phyloP scores from a whole-genome alignment of 1,284 basidiomycete genomes.

The Moesziomyces parantarcticus region DNA sequence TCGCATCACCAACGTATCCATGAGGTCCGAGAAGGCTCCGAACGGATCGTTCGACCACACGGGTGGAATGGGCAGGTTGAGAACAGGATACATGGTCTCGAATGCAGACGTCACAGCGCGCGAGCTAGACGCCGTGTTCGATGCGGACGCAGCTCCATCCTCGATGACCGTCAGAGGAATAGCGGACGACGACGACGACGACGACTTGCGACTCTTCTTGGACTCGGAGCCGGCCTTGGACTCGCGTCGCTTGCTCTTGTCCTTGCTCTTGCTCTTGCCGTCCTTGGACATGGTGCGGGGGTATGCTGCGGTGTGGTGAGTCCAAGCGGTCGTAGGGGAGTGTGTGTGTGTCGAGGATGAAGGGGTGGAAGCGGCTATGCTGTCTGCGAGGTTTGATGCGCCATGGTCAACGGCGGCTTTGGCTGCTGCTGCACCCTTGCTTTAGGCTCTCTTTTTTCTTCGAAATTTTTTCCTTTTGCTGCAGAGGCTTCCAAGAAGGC shows the following conservation, averaged over 20 bases:
- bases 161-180: slow-evolving; percentile 9
- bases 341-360: background rate
- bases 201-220: slow-evolving; percentile 35
- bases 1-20: slow-evolving; percentile 67
- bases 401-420: no score
- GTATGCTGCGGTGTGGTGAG: background rate
- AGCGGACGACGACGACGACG: slow-evolving; percentile 15
- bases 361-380: background rate
- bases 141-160: slow-evolving; percentile 2
- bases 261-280: slow-evolving; percentile 31
- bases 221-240: slow-evolving; percentile 18
- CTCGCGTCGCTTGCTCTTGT: slow-evolving; percentile 35
- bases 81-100: slow-evolving; percentile 48
- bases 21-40: slow-evolving; percentile 57
- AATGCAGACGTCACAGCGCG: slow-evolving; percentile 46
- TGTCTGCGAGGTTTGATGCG: no score
- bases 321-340: no score
- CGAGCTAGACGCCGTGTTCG: background rate
- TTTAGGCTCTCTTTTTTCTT: slow-evolving; percentile 3
- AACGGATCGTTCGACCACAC: slow-evolving; percentile 49
- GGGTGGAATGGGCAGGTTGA: slow-evolving; percentile 63
- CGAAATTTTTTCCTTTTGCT: slow-evolving; percentile 26
- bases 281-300: slow-evolving; percentile 36
- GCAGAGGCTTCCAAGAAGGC: no score
- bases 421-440: slow-evolving; percentile 29